phyloP scores from a whole-genome alignment of 2,329 filamentous ascomycete genomes.

The Rutstroemia sp. region DNA sequence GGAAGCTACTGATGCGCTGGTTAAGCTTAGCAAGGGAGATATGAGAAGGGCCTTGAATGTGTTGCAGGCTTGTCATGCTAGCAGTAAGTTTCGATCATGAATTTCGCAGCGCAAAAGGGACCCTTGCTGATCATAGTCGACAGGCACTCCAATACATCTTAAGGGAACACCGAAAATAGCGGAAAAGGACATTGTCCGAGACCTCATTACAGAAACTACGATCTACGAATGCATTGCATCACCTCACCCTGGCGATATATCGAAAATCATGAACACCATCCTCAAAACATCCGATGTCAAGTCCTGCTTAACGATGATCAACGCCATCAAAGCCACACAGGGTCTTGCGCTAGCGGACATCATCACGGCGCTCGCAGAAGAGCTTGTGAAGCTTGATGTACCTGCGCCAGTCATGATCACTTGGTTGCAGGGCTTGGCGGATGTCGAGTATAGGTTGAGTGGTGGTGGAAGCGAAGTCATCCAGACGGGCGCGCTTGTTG shows the following conservation, averaged over 20 bases:
- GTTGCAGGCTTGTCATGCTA: constrained; percentile 91
- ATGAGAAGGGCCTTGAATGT: constrained; percentile 95
- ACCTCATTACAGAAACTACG: constrained; percentile 81
- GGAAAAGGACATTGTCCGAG: constrained; percentile 62
- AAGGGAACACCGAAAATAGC: constrained; percentile 52
- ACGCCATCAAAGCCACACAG: constrained; percentile 75
- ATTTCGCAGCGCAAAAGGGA: neutral
- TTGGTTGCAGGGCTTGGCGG: constrained; percentile 85
- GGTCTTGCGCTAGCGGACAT: constrained; percentile 92
- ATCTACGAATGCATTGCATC: constrained; percentile 98
- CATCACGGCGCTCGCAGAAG: constrained; percentile 75
- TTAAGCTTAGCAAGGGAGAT: constrained; percentile 85
- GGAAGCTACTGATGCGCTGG: constrained; percentile 75
- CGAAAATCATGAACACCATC: constrained; percentile 75
- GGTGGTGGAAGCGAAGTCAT: constrained; percentile 80
- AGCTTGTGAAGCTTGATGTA: constrained; percentile 76
- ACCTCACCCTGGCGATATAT: constrained; percentile 82
- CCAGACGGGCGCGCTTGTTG: constrained; percentile 89
- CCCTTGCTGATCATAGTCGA: constrained; percentile 10
- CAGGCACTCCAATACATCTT: constrained; percentile 61
- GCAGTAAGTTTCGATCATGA: constrained; percentile 48
- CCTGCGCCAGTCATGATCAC: constrained; percentile 78
- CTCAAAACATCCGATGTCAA: constrained; percentile 82
- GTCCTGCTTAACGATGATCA: constrained; percentile 80
- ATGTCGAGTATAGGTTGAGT: constrained; percentile 86